Base-by-base conservation (phyloP, 192 early-diverging fungal genomes). In the Rhizoclosmatium sp. region DNA sequence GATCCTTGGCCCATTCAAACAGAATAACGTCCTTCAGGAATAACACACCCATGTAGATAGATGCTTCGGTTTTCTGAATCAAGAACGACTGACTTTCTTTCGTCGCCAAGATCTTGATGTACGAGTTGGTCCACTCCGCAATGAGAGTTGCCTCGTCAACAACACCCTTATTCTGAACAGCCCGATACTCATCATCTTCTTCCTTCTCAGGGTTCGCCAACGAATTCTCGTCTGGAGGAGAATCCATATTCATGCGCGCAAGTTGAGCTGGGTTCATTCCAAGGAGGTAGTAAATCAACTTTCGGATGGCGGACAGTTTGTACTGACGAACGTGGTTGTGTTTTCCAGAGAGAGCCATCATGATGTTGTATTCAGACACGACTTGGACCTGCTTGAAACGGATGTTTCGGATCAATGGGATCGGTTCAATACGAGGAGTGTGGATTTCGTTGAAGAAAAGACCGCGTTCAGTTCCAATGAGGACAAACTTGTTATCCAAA, bases 1-100 rank as follows among this genome's bases (percentile, higher is more conserved):
- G 90, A 61, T 89, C 89, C 73, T 83, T 87, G 10, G 90, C 90
- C 90, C 90, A 91, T 78, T 89, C 87, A 81, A 89, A 91, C 79
- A 90, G 67, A 67, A 85, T 86, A 21, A 88, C 79, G 69, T 84
- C 89, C 67, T 84, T 80, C n/a, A 59, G 51, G 76, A 91, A 84
- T 47, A 88, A 78, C 3, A 85, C 87, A 0, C 69, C 82, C 85
- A 91, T 81, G 79, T 82, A 89, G 51, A 88, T 83, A 21, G 89
- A 86, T 9, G 84, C 75, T 49, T 88, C 88, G 16, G 90, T 91
- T 19, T 80, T 65, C 73, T 91, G 85, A 51, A 91, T 82, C 62
- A 83, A 69, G 81, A 91, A 91, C 2, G 69, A 65, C 66, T 80
- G 82, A 19, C 88, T 83, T 69, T 89, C 88, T 71, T 83, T 86